A percentile compares a stretch with the other conserved stretches of the same genome.
phyloP scores from a whole-genome alignment of 192 early-diverging fungal species.

The Kappamyces sp. region DNA sequence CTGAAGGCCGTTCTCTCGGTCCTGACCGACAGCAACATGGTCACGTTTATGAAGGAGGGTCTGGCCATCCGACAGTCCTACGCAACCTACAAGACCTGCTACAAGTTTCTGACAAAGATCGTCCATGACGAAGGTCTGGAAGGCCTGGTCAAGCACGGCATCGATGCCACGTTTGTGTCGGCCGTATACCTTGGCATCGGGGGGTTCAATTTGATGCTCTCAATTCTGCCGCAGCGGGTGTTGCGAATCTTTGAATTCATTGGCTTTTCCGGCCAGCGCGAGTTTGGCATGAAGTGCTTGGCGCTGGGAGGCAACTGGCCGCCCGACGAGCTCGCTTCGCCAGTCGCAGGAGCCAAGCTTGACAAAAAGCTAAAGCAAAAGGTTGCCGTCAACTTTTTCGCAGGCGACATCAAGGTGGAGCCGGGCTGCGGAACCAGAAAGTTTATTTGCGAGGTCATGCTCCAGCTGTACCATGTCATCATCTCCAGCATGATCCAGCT shows the following conservation, averaged over 20 bases:
- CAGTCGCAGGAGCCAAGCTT: neutral
- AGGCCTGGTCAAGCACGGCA: constrained; percentile 35
- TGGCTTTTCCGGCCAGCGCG: constrained; percentile 73
- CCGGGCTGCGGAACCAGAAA: constrained; percentile 41
- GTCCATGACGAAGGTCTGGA: constrained; percentile 32
- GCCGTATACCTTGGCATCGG: constrained; percentile 75
- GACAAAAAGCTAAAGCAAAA: constrained; percentile 14
- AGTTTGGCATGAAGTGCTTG: constrained; percentile 65
- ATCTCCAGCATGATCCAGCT: constrained; percentile 63
- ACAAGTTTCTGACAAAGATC: constrained; percentile 25
- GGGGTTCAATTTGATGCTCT: constrained; percentile 71
- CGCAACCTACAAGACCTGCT: constrained; percentile 48
- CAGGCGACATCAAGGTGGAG: constrained; percentile 12
- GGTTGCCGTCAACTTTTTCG: constrained; percentile 4
- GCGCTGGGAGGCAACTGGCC: constrained; percentile 67
- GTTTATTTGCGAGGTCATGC: constrained; percentile 68
- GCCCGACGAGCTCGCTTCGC: neutral
- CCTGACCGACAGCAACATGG: constrained; percentile 64
- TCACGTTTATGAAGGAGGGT: constrained; percentile 71
- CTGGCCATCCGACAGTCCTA: constrained; percentile 68
- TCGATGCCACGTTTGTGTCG: constrained; percentile 79
- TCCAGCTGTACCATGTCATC: constrained; percentile 71
- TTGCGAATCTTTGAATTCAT: constrained; percentile 75
- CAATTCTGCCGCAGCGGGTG: constrained; percentile 64
- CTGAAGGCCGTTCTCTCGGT: constrained; percentile 69